These are phyloP conservation scores for Starmerella cellae DNA, from an alignment of 805 yeast species.

Conservation along the genomic window DNA sequence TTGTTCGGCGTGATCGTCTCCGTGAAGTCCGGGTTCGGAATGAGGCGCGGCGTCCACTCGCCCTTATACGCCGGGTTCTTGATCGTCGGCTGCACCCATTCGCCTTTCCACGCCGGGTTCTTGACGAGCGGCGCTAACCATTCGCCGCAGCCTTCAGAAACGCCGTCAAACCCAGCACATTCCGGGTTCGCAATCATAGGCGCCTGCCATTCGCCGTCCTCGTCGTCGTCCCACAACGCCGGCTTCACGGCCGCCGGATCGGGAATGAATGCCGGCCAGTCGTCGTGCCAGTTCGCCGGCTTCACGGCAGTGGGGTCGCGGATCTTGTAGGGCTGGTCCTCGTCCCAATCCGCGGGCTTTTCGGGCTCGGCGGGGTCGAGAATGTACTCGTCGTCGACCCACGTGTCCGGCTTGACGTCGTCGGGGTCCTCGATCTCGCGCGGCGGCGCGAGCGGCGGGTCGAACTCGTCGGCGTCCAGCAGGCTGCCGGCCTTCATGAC, in stretches of 20 bases:
- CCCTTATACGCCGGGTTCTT: slow-evolving; percentile 71
- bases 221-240: slow-evolving; percentile 76
- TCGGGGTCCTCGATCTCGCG: slow-evolving; percentile 41
- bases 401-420: slow-evolving; percentile 59
- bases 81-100: slow-evolving; percentile 58
- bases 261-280: slow-evolving; percentile 40
- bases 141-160: slow-evolving; percentile 53
- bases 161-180: slow-evolving; percentile 35
- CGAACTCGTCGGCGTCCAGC: slow-evolving; percentile 40
- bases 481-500: slow-evolving; percentile 58
- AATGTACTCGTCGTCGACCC: slow-evolving; percentile 61
- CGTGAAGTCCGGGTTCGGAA: slow-evolving; percentile 54
- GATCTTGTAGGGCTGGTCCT: slow-evolving; percentile 47
- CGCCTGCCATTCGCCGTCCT: slow-evolving; percentile 75
- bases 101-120: slow-evolving; percentile 64
- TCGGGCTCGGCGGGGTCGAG: slow-evolving; percentile 50
- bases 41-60: slow-evolving; percentile 53
- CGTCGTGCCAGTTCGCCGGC: slow-evolving; percentile 75
- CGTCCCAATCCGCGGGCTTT: slow-evolving; percentile 84
- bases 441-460: slow-evolving; percentile 62
- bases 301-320: slow-evolving; percentile 52
- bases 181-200: slow-evolving; percentile 59
- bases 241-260: slow-evolving; percentile 63
- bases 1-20: slow-evolving; percentile 36
- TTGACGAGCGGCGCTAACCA: slow-evolving; percentile 58